Conservation (phyloP, 1,284 basidiomycete genomes). For the Tylopilus sp. region DNA sequence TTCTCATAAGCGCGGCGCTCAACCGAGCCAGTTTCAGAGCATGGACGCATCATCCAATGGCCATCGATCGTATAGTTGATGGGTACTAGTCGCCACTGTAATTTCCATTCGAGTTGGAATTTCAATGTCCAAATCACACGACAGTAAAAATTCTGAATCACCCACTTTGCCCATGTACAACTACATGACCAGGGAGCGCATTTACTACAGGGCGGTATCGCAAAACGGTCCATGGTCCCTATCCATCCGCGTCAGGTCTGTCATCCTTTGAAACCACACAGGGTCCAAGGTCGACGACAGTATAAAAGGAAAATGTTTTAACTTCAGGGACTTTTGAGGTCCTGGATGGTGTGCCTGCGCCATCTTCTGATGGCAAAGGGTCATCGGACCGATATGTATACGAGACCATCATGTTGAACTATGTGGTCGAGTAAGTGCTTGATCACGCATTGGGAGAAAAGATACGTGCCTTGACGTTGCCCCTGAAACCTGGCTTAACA, state of each 20-base stretch:
- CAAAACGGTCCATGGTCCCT: neutral
- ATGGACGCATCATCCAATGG: neutral
- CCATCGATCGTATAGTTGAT: neutral
- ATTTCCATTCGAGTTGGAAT: neutral
- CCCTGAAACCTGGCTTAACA: conserved; percentile 69
- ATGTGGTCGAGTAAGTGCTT: conserved; percentile 8
- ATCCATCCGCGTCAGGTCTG: conserved; percentile 21
- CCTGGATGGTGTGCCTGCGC: conserved; percentile 46
- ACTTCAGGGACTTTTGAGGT: conserved; percentile 54
- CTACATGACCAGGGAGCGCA: conserved; percentile 1
- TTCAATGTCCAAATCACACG: no score
- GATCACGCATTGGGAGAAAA: neutral
- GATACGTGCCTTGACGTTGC: conserved; percentile 64
- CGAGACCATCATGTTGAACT: conserved; percentile 91
- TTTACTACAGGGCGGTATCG: neutral
- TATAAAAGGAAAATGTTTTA: conserved; percentile 86
- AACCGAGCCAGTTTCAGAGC: neutral
- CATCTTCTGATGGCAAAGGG: conserved; percentile 58
- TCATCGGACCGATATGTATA: conserved; percentile 93
- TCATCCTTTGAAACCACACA: conserved; percentile 63
- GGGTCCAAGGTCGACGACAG: conserved; percentile 71
- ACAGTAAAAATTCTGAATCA: no score
- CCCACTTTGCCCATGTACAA: neutral
- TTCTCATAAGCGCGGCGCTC: neutral
- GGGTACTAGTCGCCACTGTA: neutral